Percentiles rank a stretch among this genome's conserved stretches.
Evolutionary conservation across 2,329 filamentous ascomycete species (phyloP).

Genomic region (Arachnomyces sp.): DNA sequence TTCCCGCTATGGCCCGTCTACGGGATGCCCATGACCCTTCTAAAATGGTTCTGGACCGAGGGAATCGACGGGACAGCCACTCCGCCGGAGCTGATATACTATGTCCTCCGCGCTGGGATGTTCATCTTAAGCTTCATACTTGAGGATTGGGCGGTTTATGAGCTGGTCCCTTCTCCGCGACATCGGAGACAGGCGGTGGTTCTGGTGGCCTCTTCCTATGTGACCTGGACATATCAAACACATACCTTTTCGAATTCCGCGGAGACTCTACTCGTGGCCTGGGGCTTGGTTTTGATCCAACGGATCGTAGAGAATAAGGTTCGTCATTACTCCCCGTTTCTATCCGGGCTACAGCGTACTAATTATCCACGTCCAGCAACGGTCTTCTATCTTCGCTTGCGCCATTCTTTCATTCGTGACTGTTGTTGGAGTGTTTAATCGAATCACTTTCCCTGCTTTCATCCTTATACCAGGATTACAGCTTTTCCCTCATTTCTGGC

Average conservation of each 20-base stretch:
- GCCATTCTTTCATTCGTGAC: slow-evolving; percentile 70
- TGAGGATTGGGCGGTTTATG: slow-evolving; percentile 94
- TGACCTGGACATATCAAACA: slow-evolving; percentile 97
- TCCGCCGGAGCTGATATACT: slow-evolving; percentile 81
- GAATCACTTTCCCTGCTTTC: slow-evolving; percentile 95
- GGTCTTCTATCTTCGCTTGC: slow-evolving; percentile 67
- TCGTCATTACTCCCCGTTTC: slow-evolving; percentile 29
- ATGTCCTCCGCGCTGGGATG: slow-evolving; percentile 81
- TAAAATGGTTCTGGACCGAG: slow-evolving; percentile 89
- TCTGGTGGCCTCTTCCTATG: slow-evolving; percentile 89
- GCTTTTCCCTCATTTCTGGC: slow-evolving; percentile 75
- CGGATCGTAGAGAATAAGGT: slow-evolving; percentile 76
- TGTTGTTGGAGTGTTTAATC: slow-evolving; percentile 86
- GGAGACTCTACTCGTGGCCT: slow-evolving; percentile 85
- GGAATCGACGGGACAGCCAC: slow-evolving; percentile 66
- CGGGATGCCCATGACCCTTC: slow-evolving; percentile 82
- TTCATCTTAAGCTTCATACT: slow-evolving; percentile 92
- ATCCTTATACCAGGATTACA: slow-evolving; percentile 74
- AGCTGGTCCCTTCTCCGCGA: slow-evolving; percentile 70
- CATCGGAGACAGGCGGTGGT: slow-evolving; percentile 66
- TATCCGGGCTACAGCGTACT: slow-evolving; percentile 10
- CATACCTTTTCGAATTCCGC: slow-evolving; percentile 98
- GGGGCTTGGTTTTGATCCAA: slow-evolving; percentile 86
- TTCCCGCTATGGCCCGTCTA: slow-evolving; percentile 96
- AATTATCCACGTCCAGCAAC: slow-evolving; percentile 48